Evolutionary conservation across 768 basidiomycete genomes (phyloP).

Genomic region (Naganishia kalamii): DNA sequence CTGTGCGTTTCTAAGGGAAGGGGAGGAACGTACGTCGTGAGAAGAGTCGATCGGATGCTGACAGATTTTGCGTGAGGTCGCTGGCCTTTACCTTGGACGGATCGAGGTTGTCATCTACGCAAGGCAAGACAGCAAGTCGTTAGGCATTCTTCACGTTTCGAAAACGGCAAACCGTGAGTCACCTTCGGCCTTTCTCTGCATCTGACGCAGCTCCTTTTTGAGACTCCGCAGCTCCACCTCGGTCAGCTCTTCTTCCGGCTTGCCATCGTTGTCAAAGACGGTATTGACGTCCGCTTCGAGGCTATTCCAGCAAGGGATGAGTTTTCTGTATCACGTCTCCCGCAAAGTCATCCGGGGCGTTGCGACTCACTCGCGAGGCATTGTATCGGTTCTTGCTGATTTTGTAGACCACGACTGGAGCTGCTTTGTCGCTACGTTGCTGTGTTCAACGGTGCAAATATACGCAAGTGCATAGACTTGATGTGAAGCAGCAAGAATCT

Average conservation of each 20-base stretch:
- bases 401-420: no score
- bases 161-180: no score
- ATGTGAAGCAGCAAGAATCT: slow-evolving; percentile 5
- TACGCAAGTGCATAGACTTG: neutral
- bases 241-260: neutral
- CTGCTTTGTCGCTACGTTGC: neutral
- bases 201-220: slow-evolving; percentile 1
- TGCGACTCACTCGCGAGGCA: no score
- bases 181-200: slow-evolving; percentile 12
- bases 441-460: neutral
- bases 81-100: neutral
- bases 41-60: neutral
- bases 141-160: no score
- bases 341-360: no score
- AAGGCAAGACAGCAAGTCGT: no score
- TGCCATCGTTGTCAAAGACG: neutral
- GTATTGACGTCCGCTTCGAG: no score
- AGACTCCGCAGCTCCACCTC: neutral
- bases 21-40: neutral
- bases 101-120: neutral
- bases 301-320: no score
- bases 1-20: neutral
- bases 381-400: no score
- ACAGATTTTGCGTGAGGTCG: neutral
- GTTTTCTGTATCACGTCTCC: no score